Evolutionary conservation across 495 filamentous ascomycete genomes (phyloP), one percentile per base, ranked within the genome.

Genomic region (Lichenothelia convexa): DNA sequence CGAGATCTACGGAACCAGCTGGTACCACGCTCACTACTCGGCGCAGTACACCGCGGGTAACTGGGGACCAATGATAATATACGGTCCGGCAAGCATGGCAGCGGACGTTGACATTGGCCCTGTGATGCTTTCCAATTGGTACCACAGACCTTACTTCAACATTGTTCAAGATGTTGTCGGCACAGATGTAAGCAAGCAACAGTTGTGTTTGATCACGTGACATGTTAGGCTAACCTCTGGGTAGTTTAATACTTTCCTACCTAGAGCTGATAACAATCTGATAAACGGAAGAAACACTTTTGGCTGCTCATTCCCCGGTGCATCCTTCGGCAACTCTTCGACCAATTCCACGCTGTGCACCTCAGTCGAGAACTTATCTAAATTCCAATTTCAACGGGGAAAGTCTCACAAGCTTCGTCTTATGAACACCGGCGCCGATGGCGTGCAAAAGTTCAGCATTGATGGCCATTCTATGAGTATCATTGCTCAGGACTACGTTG

Each of bases 401-500:
- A 68, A 71, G 47, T 68, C 59, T 15, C 80, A 87, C 45, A 59
- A 76, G 15, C 55, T 87, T 27, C 70, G 76, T 18, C 63, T 87
- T 23, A 57, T 85, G 43, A 81, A 80, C 39, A 57, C 73, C 18
- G 76, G 71, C 21, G 71, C 68, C 8, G 75, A 71, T 43, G 68
- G 69, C 26, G 51, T 58, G 20, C 49, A 56, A 34, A 51, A 50
- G 22, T 61, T 61, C 47, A 51, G 44, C 23, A 64, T 64, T 35
- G 60, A 66, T 42, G 46, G 47, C 24, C 57, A 58, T 44, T 48
- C 26, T 1, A 41, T 63, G 47, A 61, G 44, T 0, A 53, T 62
- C 36, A 60, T 64, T 39, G 56, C 61, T 7, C 49, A 54, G 30
- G 54, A 67, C 35, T 60, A 54, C 34, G 49, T 64, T 3, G 58